Conservation (phyloP, 352 stramenopile species). For the Globisporangium sylvaticum region DNA sequence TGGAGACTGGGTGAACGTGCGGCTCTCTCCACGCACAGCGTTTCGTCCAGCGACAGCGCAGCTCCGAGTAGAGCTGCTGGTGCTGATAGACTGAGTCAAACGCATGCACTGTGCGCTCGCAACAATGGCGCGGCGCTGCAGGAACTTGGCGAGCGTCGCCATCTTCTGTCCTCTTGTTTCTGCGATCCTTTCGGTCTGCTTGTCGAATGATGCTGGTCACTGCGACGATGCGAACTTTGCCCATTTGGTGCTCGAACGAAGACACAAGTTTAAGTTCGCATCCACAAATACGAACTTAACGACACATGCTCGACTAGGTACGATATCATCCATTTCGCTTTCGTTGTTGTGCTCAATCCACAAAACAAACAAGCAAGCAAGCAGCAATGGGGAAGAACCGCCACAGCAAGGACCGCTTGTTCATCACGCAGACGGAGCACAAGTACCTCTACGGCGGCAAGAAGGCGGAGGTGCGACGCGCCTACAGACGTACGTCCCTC, state of each 20-base stretch:
- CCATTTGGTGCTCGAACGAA: background rate
- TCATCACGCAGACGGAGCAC: constrained; percentile 89
- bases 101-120: background rate
- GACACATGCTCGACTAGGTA: background rate
- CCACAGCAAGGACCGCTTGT: constrained; percentile 88
- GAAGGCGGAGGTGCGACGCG: constrained; percentile 77
- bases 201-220: background rate
- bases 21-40: background rate
- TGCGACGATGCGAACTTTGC: background rate
- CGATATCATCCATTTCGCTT: background rate
- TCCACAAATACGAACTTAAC: background rate
- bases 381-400: constrained; percentile 83
- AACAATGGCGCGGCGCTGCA: constrained; percentile 3
- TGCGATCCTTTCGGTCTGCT: constrained; percentile 1
- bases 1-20: background rate
- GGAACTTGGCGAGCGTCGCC: constrained; percentile 4
- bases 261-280: background rate
- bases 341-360: background rate
- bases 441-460: constrained; percentile 93
- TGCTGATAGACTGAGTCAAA: background rate
- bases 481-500: constrained; percentile 59
- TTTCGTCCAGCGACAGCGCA: background rate
- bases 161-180: constrained; percentile 1
- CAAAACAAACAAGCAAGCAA: background rate
- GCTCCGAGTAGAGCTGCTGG: background rate